phyloP scores from a whole-genome alignment of 2,329 filamentous ascomycete species.

The Fusarium graminum region DNA sequence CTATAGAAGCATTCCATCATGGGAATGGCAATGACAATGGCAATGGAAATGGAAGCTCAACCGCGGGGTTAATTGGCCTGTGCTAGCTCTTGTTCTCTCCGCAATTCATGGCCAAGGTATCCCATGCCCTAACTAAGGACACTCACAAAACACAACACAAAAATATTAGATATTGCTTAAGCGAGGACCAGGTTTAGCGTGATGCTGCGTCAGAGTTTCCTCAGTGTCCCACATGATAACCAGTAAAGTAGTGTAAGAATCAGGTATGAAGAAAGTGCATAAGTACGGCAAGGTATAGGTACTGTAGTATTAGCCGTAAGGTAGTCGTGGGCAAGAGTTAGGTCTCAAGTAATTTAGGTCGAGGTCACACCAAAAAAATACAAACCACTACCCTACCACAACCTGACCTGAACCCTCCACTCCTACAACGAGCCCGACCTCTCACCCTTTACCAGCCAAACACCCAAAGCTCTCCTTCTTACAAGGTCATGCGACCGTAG shows the following conservation, averaged over 20 bases:
- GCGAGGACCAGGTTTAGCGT: constrained; percentile 39
- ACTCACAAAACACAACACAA: constrained; percentile 42
- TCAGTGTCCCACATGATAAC: constrained; percentile 33
- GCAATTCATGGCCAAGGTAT: not conserved
- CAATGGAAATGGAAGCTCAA: constrained; percentile 14
- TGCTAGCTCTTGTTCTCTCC: constrained; percentile 16
- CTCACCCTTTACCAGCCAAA: constrained; percentile 12
- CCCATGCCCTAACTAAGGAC: constrained; percentile 42
- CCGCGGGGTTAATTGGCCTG: constrained; percentile 26
- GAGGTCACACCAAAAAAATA: constrained; percentile 41
- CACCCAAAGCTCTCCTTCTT: constrained; percentile 44
- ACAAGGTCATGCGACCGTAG: constrained; percentile 58
- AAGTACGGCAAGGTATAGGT: constrained; percentile 20
- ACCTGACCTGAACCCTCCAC: constrained; percentile 18
- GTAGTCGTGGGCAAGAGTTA: constrained; percentile 36
- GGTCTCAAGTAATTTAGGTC: constrained; percentile 29
- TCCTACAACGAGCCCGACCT: constrained; percentile 3
- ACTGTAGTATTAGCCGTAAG: constrained; percentile 1
- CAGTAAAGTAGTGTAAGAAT: constrained; percentile 7
- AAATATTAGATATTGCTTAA: constrained; percentile 36
- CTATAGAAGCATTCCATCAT: constrained; percentile 3
- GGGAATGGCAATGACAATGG: not conserved
- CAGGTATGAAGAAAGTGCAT: not conserved
- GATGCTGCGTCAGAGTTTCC: constrained; percentile 39
- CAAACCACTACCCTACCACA: constrained; percentile 27